These are phyloP conservation scores for Colletotrichum sp. DNA, from an alignment of 2,329 filamentous ascomycete genomes.

Conservation along the genomic window DNA sequence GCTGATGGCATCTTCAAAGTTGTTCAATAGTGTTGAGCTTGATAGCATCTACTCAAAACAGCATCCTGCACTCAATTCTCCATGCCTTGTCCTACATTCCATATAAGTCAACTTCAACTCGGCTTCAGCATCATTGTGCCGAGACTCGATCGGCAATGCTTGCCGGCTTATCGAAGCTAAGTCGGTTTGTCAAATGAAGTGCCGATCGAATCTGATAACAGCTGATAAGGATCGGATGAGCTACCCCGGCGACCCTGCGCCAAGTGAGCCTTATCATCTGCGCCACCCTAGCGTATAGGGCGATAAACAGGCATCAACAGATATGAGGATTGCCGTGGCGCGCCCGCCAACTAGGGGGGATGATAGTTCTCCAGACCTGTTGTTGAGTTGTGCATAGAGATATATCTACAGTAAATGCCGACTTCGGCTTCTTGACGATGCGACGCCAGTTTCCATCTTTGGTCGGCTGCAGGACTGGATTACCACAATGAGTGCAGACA, in stretches of 20 bases:
- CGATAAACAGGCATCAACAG: not conserved
- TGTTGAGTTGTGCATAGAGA: not conserved
- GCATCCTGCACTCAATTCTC: not conserved
- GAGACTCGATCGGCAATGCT: not conserved
- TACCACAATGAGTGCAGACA: not conserved
- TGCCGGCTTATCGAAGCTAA: not conserved
- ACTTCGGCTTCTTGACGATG: not conserved
- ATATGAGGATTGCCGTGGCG: not conserved
- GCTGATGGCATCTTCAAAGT: not conserved
- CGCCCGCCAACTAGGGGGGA: not conserved
- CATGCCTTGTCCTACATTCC: not conserved
- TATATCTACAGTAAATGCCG: not conserved
- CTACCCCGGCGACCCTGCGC: not conserved
- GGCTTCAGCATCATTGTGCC: not conserved
- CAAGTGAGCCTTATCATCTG: not conserved
- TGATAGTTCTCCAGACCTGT: not conserved
- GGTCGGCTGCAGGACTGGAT: not conserved
- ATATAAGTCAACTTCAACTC: not conserved
- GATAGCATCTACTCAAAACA: not conserved
- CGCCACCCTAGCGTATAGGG: not conserved
- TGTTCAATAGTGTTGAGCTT: not conserved
- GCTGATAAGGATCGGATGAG: not conserved
- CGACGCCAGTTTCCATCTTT: not conserved
- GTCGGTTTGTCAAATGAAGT: not conserved
- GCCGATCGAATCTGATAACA: not conserved